Base-by-base conservation (phyloP, 176 grass and related monocot genomes). In the Elaeis guineensis region DNA sequence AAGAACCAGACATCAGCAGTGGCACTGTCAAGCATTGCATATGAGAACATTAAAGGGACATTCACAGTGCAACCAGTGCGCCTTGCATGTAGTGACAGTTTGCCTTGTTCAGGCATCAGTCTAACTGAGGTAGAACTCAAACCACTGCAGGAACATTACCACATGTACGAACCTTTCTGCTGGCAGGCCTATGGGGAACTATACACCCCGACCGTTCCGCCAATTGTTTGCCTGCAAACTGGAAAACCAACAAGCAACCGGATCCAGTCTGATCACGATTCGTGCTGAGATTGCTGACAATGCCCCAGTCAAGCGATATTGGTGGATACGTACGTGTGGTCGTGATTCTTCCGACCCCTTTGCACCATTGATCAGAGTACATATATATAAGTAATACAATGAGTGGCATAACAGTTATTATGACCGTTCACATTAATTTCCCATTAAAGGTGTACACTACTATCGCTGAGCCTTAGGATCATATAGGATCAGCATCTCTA, bases 131-230 rank as follows among this genome's bases (percentile, higher is more conserved):
- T 95, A 52, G 83, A 86, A 72, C 85, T 95, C 57, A 75, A 79
- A 67, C 85, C 85, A 0, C 54, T 83, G 58, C 72, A 74, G 79
- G 78, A 86, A 79, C 79, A 78, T 21, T 83, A 83, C 74, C 85
- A 80, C 74, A 80, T 89, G 78, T 83, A 89, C 23, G 75, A 80
- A 20, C 92, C 92, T 24, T 97, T 88, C 80, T 97, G 92, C 62
- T 97, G 92, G 92, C 75, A 85, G 55, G 81, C 92, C 72, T 97
- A 85, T 57, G 92, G 92, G 9, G 87, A 97, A 59, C 72, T 85
- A 24, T 89, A 66, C 60, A 91, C 87, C 49, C 87, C 83, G 18
- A 82, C 92, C 0, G 58, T 97, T 28, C 92, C 92, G 26, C 87
- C 92, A 3, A 75, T 97, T 66, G 70, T 69, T 69, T 97, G 92